Base-by-base conservation (phyloP, 768 basidiomycete species). In the Lentinula detonsa region DNA sequence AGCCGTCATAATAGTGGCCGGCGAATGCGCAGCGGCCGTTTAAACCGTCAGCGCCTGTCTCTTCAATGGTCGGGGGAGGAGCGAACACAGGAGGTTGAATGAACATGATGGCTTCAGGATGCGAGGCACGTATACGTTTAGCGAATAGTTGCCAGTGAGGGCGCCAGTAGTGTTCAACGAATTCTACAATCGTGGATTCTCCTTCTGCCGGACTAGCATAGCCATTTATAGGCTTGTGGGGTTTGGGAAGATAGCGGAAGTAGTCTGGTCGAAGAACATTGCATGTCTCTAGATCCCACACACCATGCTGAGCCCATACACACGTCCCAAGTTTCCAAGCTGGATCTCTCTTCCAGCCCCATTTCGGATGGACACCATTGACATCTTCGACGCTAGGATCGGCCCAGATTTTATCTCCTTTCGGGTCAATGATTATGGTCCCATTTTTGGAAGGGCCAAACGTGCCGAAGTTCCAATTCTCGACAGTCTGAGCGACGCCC, bases 1-100 rank as follows among this genome's bases (percentile, higher is more conserved):
- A 76, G 1, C 95, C 95, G 66, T 98, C 95, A 68, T 98, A 98
- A 71, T 94, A 98, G 71, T 98, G 96, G 0, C 87, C 80, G 4
- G 90, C 87, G 65, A 91, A 88, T 35, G 76, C 84, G 33, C 81
- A 86, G 2, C 88, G 85, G 1, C 95, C 87, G 13, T 83, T 79
- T 16, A 85, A 72, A 13, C 86, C 72, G 8, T 81, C 79, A 28
- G 33, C 34, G 16, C 33, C 57, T 4, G 18, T 15, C 23, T 82
- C 80, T 7, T 81, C 80, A 15, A 84, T 72, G 1, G 72, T 66
- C 0, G 95, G 93, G 0, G 95, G 96, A 1, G 76, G 74, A 0
- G 85, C 86, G 69, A 98, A 98, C 0, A 98, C 93, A 5, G 95
- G 92, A 0, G 93, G 91, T 62, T 95, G 92, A 50, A 96, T 77